These are phyloP conservation scores for Silene latifolia DNA, from an alignment of 148 eudicot genomes.

Conservation along the genomic window DNA sequence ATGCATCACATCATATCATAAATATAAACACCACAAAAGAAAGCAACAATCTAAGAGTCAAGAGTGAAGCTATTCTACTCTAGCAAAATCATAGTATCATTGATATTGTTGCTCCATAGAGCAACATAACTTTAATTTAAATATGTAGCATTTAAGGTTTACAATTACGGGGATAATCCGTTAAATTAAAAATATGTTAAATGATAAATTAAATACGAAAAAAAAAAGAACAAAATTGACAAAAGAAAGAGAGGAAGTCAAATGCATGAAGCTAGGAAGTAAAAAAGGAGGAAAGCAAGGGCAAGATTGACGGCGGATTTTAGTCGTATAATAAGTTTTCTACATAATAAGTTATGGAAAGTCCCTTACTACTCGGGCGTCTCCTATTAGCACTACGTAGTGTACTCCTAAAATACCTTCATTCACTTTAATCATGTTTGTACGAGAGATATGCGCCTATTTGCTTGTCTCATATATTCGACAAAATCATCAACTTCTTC, in stretches of 20 bases:
- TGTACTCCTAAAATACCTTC: neutral
- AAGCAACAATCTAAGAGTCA: too few relatives aligned
- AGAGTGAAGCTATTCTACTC: too few relatives aligned
- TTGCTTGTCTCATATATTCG: too few relatives aligned
- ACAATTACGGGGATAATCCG: neutral
- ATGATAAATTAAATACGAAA: neutral
- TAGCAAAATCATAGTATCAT: too few relatives aligned
- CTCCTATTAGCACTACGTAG: neutral
- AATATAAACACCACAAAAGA: too few relatives aligned
- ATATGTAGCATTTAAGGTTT: too few relatives aligned
- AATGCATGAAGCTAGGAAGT: slow-evolving; percentile 24
- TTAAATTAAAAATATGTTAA: neutral
- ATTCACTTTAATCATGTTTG: neutral
- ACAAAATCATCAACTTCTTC: too few relatives aligned
- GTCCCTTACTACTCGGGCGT: neutral
- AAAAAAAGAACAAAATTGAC: neutral
- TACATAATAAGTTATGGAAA: too few relatives aligned
- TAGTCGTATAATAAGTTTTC: neutral
- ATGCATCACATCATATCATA: too few relatives aligned
- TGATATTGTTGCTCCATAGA: too few relatives aligned
- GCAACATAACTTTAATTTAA: too few relatives aligned
- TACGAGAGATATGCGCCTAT: neutral
- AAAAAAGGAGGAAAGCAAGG: slow-evolving; percentile 28
- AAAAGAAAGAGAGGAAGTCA: slow-evolving; percentile 12
- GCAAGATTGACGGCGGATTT: slow-evolving; percentile 54